Evolutionary conservation across 176 grass and related monocot species (phyloP), one percentile per base, ranked within the genome.

Genomic region (Oryza australiensis): DNA sequence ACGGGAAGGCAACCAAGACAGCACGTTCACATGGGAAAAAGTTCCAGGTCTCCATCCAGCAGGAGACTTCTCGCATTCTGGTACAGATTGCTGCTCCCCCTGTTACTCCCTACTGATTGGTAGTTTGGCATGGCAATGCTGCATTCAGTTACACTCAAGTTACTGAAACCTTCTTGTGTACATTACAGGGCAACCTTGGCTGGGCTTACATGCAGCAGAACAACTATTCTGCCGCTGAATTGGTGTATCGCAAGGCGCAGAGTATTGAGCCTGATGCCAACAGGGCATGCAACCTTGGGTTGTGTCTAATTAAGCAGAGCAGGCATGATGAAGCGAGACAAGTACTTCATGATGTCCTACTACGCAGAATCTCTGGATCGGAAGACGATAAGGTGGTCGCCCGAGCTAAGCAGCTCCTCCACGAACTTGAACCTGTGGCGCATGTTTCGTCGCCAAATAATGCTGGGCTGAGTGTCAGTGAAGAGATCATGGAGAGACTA

Each of bases 141-240:
- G 5, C 42, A 78, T 75, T 83, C 60, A 46, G 64, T 82, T 79
- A 35, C 1, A 42, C 34, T 16, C 0, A 12, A 46, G 27, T 87
- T 64, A 30, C 60, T 88, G 73, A 83, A 74, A 12, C 3, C 26
- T 9, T 71, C 10, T 12, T 0, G 26, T 62, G 12, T 60, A 28
- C 33, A 41, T 73, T 32, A n/a, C 80, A 98, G 93, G 96, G 89
- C 5, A 99, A 99, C 76, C 90, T 99, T 76, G 96, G 96, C 11
- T 99, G 96, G 91, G 93, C 93, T 45, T 99, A 95, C 87, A 93
- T 99, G 93, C 96, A 95, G 76, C 90, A 92, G 84, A 87, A 81
- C 63, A 92, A 95, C 72, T 99, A 87, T 0, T 71, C 81, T 46
- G 93, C 93, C 0, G 91, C 93, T 0, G 96, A 99, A 81, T 46